phyloP scores from a whole-genome alignment of 2,329 filamentous ascomycete genomes.

The Chaetoscypha palmicola region DNA sequence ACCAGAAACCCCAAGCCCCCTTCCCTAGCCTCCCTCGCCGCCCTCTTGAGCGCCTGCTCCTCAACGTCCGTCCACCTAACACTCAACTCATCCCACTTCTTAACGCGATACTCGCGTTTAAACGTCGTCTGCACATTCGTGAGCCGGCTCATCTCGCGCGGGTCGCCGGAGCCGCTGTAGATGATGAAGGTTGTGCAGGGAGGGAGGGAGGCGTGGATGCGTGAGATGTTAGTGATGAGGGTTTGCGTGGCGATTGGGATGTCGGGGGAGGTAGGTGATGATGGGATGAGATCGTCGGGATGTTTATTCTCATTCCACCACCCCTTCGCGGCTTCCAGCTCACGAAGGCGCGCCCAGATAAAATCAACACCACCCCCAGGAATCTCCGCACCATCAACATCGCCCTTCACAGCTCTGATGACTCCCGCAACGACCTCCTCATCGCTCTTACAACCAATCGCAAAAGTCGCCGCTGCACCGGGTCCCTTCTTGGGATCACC shows the following conservation, averaged over 20 bases:
- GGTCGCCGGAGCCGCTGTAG: slow-evolving; percentile 60
- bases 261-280: not conserved
- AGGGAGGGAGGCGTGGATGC: slow-evolving; percentile 38
- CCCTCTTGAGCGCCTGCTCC: slow-evolving; percentile 54
- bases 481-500: slow-evolving; percentile 63
- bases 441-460: slow-evolving; percentile 52
- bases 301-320: slow-evolving; percentile 59
- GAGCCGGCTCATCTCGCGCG: slow-evolving; percentile 56
- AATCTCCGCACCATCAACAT: slow-evolving; percentile 50
- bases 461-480: slow-evolving; percentile 48
- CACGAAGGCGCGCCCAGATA: slow-evolving; percentile 58
- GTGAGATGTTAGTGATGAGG: slow-evolving; percentile 2
- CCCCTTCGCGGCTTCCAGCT: slow-evolving; percentile 57
- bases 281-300: slow-evolving; percentile 2
- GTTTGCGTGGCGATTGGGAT: slow-evolving; percentile 2
- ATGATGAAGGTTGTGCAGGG: slow-evolving; percentile 59
- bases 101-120: slow-evolving; percentile 58
- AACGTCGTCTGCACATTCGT: slow-evolving; percentile 54
- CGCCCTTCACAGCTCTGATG: slow-evolving; percentile 52
- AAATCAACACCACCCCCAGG: slow-evolving; percentile 57
- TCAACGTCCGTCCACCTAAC: slow-evolving; percentile 63
- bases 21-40: slow-evolving; percentile 49
- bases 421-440: slow-evolving; percentile 49
- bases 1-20: slow-evolving; percentile 58
- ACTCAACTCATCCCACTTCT: slow-evolving; percentile 59